These are phyloP conservation scores for Fomes fomentarius DNA, from an alignment of 1,284 basidiomycete genomes.

Conservation along the genomic window DNA sequence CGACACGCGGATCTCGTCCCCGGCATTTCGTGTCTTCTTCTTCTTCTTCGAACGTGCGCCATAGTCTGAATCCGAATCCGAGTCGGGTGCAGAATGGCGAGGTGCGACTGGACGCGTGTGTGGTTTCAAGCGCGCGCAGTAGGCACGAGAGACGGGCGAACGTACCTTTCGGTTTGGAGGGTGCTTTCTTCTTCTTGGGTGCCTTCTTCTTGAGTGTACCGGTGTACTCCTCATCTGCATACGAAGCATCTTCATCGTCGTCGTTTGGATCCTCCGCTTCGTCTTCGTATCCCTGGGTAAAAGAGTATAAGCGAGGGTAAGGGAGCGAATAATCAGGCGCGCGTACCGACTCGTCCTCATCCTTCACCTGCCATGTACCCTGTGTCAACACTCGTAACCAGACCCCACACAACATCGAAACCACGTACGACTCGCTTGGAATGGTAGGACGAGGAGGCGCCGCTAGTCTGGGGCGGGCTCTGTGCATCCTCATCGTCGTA, in stretches of 20 bases:
- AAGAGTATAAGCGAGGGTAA: conserved; percentile 22
- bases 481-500: conserved; percentile 37
- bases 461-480: conserved; percentile 26
- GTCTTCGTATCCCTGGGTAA: conserved; percentile 65
- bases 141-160: conserved; percentile 11
- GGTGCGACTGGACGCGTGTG: conserved; percentile 41
- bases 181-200: conserved; percentile 68
- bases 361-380: conserved; percentile 41
- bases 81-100: conserved; percentile 51
- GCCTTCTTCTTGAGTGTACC: conserved; percentile 60
- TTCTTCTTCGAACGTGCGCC: conserved; percentile 86
- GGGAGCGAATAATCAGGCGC: conserved; percentile 28
- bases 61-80: conserved; percentile 89
- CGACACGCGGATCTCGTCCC: conserved; percentile 78
- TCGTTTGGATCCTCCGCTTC: conserved; percentile 51
- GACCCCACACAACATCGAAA: conserved; percentile 15
- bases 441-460: conserved; percentile 34
- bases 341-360: conserved; percentile 71
- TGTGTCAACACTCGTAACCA: conserved; percentile 18
- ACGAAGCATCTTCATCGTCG: conserved; percentile 69
- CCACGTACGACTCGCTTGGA: conserved; percentile 36
- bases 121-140: conserved; percentile 12
- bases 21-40: conserved; percentile 64
- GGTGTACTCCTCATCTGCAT: conserved; percentile 78
- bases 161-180: conserved; percentile 66